Evolutionary conservation across 257 asterid species (phyloP).

Genomic region (Jacaranda copaia): DNA sequence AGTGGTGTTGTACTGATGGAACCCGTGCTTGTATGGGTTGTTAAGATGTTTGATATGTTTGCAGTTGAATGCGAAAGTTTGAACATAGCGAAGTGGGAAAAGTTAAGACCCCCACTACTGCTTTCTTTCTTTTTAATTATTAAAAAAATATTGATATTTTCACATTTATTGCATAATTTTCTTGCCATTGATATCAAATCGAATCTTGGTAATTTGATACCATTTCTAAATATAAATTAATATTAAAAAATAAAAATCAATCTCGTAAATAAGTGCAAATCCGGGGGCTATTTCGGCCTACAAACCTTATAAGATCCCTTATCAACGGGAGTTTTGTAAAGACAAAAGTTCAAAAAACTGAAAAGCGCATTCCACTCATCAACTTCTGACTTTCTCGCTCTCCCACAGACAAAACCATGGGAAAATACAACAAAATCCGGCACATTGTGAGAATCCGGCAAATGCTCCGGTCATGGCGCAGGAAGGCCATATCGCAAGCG

Average conservation of each 20-base stretch:
- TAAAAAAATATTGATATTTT: too few species aligned
- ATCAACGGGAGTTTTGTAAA: slow-evolving; percentile 5
- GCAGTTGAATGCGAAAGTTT: too few species aligned
- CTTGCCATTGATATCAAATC: too few species aligned
- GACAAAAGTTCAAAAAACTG: neutral
- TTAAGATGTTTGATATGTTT: too few species aligned
- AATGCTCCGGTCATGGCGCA: slow-evolving; percentile 77
- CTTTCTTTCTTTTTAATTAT: too few species aligned
- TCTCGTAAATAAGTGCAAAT: slow-evolving; percentile 40
- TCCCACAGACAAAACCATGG: slow-evolving; percentile 35
- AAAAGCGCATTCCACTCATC: slow-evolving; percentile 27
- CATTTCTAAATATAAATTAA: neutral
- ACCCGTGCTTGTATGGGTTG: too few species aligned
- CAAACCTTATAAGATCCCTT: slow-evolving; percentile 9
- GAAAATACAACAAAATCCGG: slow-evolving; percentile 55
- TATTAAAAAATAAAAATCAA: neutral
- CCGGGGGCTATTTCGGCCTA: slow-evolving; percentile 32
- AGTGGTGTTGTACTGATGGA: too few species aligned
- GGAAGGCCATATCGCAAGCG: slow-evolving; percentile 48
- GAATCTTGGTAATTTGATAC: too few species aligned
- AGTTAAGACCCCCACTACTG: too few species aligned
- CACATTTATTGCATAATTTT: too few species aligned
- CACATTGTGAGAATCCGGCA: slow-evolving; percentile 75
- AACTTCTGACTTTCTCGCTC: slow-evolving; percentile 13
- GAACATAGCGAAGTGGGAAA: too few species aligned